Evolutionary conservation across 1,139 yeast genomes (phyloP), one percentile per base, ranked within the genome.

Genomic region (Entelexis paramagnoliae): DNA sequence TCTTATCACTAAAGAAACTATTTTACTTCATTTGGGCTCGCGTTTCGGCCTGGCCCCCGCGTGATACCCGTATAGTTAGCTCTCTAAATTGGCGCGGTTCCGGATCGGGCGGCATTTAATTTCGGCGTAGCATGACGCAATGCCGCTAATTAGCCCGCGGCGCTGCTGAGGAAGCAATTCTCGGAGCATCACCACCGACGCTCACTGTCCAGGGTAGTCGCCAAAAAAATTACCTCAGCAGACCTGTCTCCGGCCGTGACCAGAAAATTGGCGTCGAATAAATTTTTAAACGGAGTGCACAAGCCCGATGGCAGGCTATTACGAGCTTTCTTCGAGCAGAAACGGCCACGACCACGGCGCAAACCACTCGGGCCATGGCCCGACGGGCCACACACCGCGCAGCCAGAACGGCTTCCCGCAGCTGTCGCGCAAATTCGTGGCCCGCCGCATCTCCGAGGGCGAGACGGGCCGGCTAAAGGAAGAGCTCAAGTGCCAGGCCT

Each of bases 391-490:
- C 20, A 42, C 46, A 19, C 46, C 46, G 46, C 36, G 46, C 7
- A 46, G 28, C 34, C 46, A 46, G 33, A 40, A 24, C n/a, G 50
- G 39, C 26, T 55, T 30, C 47, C 58, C 62, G 13, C 62, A 59
- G 53, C 69, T 83, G 47, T 75, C 83, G 13, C 70, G 93, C 56
- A 85, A 81, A 59, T 83, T 83, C 69, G 93, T 84, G 10, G 91
- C 83, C 22, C 73, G 95, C 56, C 72, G 95, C 55, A 84, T 83
- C 50, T 79, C 87, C 51, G 95, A 85, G 65, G 94, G 94, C 42
- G 95, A 85, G 65, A 78, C 87, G 1, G 94, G 94, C 10, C 68
- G 95, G 50, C 72, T 84, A 50, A 85, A 84, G 65, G 93, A 85
- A 63, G 89, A 83, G 62, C 74, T 85, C 57, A 81, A 82, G 62